Conservation (phyloP, 2,329 filamentous ascomycete genomes). For the Fusarium xylarioides region DNA sequence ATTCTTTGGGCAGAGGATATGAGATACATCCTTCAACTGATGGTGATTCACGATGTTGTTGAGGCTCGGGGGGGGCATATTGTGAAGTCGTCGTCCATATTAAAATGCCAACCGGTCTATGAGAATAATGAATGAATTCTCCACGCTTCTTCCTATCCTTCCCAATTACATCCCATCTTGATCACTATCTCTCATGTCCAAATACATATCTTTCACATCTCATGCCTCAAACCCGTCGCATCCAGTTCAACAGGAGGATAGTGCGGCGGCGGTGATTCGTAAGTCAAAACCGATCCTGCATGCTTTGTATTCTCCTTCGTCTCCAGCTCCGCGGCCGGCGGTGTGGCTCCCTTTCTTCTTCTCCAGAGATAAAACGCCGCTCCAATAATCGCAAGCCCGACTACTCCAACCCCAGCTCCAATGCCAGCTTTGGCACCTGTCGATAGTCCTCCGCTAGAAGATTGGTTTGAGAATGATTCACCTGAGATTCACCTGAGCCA, state of each 20-base stretch:
- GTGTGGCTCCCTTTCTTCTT: neutral
- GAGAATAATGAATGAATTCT: too few species aligned
- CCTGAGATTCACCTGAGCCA: neutral
- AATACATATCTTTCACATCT: neutral
- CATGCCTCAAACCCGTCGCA: neutral
- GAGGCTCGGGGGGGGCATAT: fast-evolving
- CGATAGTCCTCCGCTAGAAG: neutral
- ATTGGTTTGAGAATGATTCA: neutral
- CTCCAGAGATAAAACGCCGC: neutral
- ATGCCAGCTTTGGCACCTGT: neutral
- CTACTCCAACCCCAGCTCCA: neutral
- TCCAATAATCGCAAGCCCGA: neutral
- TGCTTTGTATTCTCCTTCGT: neutral
- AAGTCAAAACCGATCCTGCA: neutral
- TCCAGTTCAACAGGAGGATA: neutral
- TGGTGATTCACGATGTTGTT: neutral
- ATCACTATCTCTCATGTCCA: fast-evolving
- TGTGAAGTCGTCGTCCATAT: fast-evolving
- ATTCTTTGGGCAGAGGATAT: too few species aligned
- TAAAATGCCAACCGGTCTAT: neutral
- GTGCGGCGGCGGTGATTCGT: fast-evolving
- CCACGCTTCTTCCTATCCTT: too few species aligned
- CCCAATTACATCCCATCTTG: too few species aligned
- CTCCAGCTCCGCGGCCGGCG: neutral
- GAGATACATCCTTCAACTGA: too few species aligned